Conservation (phyloP, 1,139 yeast genomes). For the Martiniozyma asiatica region DNA sequence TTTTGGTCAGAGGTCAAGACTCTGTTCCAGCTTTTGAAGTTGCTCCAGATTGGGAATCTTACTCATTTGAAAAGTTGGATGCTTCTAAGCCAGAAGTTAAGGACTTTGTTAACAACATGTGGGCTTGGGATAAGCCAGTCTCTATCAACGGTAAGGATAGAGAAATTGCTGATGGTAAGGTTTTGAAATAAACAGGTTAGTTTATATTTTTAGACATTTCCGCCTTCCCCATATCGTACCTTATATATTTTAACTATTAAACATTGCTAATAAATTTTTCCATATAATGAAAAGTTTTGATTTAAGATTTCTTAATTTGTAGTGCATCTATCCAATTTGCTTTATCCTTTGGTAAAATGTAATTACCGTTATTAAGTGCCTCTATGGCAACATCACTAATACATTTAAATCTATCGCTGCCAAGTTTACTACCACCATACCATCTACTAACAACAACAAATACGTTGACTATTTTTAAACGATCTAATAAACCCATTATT, state of each 20-base stretch:
- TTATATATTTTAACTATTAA: too few species aligned
- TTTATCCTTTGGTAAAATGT: conserved; percentile 4
- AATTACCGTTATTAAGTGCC: conserved; percentile 23
- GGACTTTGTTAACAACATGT: conserved; percentile 59
- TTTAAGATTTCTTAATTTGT: neutral
- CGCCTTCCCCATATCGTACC: too few species aligned
- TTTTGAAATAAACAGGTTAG: conserved; percentile 42
- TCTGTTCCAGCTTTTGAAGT: conserved; percentile 85
- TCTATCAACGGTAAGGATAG: conserved; percentile 49
- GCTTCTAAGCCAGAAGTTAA: conserved; percentile 55
- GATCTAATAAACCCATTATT: conserved; percentile 37
- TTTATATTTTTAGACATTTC: too few species aligned
- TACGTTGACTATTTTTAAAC: conserved; percentile 36
- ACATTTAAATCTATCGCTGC: conserved; percentile 52
- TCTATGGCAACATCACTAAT: conserved; percentile 43
- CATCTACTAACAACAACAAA: conserved; percentile 56
- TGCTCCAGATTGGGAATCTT: conserved; percentile 99
- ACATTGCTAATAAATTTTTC: too few species aligned
- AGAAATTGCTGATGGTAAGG: conserved; percentile 77
- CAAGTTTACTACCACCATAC: conserved; percentile 63
- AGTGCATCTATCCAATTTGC: conserved; percentile 12
- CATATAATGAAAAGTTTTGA: conserved; percentile 2
- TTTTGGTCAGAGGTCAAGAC: conserved; percentile 94
- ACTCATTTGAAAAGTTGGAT: conserved; percentile 56
- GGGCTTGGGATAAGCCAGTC: conserved; percentile 82